phyloP scores from a whole-genome alignment of 2,329 filamentous ascomycete genomes.

The Corinectria fuckeliana region DNA sequence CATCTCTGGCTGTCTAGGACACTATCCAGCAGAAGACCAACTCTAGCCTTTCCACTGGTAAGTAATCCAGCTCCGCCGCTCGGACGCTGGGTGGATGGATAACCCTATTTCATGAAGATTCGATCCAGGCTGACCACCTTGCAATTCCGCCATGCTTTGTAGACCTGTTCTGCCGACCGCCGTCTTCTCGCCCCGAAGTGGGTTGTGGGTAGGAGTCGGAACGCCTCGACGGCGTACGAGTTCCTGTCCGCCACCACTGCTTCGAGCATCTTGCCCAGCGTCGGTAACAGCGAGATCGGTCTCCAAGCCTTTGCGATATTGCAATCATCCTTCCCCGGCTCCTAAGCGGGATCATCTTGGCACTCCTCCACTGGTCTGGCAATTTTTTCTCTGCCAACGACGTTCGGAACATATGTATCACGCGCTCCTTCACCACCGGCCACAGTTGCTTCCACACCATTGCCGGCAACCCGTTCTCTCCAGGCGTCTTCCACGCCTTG shows the following conservation, averaged over 20 bases:
- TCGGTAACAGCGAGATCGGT: conserved; percentile 37
- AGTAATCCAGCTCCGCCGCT: too few species aligned
- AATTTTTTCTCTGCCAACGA: conserved; percentile 2
- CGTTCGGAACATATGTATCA: conserved; percentile 1
- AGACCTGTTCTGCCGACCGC: conserved; percentile 22
- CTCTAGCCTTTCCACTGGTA: too few species aligned
- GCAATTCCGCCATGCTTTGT: conserved; percentile 9
- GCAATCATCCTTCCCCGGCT: conserved; percentile 36
- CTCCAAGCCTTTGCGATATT: conserved; percentile 34
- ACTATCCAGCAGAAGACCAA: too few species aligned
- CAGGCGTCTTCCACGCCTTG: conserved; percentile 25
- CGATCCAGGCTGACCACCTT: conserved; percentile 15
- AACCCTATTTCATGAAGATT: too few species aligned
- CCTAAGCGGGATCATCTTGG: conserved; percentile 37
- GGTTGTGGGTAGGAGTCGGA: conserved; percentile 18
- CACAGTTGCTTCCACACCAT: conserved; percentile 22
- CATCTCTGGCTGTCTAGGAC: too few species aligned
- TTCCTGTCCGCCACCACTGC: conserved; percentile 15
- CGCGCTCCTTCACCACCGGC: conserved; percentile 9
- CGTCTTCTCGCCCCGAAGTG: conserved; percentile 21
- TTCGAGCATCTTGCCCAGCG: conserved; percentile 33
- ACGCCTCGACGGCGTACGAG: conserved; percentile 9
- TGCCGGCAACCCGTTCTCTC: conserved; percentile 25
- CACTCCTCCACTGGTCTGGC: conserved; percentile 3
- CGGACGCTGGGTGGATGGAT: too few species aligned